Evolutionary conservation across 2,329 filamentous ascomycete species (phyloP).

Genomic region (Fusarium sulawesiense): DNA sequence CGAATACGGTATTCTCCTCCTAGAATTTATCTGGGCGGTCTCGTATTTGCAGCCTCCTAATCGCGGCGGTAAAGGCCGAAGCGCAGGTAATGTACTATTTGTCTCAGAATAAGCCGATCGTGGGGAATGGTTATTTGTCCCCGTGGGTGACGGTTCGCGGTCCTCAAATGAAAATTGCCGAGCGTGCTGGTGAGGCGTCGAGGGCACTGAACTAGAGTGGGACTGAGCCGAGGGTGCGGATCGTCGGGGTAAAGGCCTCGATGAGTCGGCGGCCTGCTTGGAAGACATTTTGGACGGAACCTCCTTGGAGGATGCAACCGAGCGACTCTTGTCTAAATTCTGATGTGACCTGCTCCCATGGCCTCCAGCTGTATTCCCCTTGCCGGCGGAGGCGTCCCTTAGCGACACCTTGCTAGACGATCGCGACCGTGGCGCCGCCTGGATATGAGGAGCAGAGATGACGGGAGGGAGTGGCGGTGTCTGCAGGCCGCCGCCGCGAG

Average conservation of each 20-base stretch:
- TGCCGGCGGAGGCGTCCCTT: slow-evolving; percentile 61
- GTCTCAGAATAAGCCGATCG: slow-evolving; percentile 92
- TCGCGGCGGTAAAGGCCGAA: slow-evolving; percentile 71
- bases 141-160: slow-evolving; percentile 81
- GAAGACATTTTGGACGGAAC: slow-evolving; percentile 61
- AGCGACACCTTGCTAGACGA: slow-evolving; percentile 70
- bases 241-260: slow-evolving; percentile 48
- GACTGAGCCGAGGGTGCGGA: slow-evolving; percentile 49
- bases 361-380: slow-evolving; percentile 65
- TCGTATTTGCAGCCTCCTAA: slow-evolving; percentile 84
- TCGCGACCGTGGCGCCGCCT: slow-evolving; percentile 67
- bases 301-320: slow-evolving; percentile 71
- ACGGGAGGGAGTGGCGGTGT: slow-evolving; percentile 66
- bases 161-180: slow-evolving; percentile 85
- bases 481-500: slow-evolving; percentile 67
- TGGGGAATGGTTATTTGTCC: slow-evolving; percentile 82
- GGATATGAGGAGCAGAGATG: slow-evolving; percentile 66
- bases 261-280: slow-evolving; percentile 53
- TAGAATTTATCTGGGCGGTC: slow-evolving; percentile 82
- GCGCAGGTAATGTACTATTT: slow-evolving; percentile 76
- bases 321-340: slow-evolving; percentile 69
- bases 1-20: slow-evolving; percentile 91
- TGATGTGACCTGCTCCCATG: slow-evolving; percentile 73
- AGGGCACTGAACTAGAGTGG: slow-evolving; percentile 90
- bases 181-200: slow-evolving; percentile 90